Conservation (phyloP, 805 yeast species). For the Metschnikowia borealis region DNA sequence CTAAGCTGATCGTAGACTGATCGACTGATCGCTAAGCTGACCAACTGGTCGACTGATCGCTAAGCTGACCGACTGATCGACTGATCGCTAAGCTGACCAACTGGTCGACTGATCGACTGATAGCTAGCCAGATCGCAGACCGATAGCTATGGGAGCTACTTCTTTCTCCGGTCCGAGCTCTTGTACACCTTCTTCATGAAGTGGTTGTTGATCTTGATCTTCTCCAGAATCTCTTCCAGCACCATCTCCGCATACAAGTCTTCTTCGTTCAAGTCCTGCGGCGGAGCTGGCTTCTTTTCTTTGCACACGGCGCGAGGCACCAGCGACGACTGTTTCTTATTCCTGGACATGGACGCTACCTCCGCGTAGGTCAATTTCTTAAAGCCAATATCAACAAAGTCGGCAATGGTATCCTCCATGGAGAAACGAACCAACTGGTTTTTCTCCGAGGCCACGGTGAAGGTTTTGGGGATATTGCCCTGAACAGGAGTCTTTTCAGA, state of each 20-base stretch:
- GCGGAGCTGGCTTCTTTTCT: neutral
- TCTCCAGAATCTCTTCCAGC: constrained; percentile 12
- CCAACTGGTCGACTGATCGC: too few relatives aligned
- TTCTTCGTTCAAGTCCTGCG: neutral
- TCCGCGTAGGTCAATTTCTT: constrained; percentile 43
- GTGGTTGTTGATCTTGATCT: constrained; percentile 18
- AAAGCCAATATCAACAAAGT: constrained; percentile 33
- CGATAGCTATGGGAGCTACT: neutral
- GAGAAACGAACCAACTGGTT: constrained; percentile 29
- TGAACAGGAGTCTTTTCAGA: constrained; percentile 7
- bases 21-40: too few relatives aligned
- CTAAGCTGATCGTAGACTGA: too few relatives aligned
- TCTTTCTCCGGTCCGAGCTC: constrained; percentile 12
- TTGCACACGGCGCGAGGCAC: neutral
- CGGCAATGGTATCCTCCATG: constrained; percentile 32
- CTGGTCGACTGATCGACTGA: too few relatives aligned
- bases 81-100: too few relatives aligned
- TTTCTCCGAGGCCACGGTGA: constrained; percentile 27
- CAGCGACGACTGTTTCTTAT: constrained; percentile 20
- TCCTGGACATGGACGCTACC: constrained; percentile 32
- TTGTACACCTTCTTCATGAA: constrained; percentile 19
- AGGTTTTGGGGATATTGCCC: constrained; percentile 23
- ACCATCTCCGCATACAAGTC: constrained; percentile 11
- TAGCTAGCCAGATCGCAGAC: too few relatives aligned
- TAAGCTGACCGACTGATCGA: too few relatives aligned